Percentiles rank a stretch among this genome's conserved stretches.
Evolutionary conservation across 2,329 filamentous ascomycete genomes (phyloP).

Genomic region (Exophiala sp.): DNA sequence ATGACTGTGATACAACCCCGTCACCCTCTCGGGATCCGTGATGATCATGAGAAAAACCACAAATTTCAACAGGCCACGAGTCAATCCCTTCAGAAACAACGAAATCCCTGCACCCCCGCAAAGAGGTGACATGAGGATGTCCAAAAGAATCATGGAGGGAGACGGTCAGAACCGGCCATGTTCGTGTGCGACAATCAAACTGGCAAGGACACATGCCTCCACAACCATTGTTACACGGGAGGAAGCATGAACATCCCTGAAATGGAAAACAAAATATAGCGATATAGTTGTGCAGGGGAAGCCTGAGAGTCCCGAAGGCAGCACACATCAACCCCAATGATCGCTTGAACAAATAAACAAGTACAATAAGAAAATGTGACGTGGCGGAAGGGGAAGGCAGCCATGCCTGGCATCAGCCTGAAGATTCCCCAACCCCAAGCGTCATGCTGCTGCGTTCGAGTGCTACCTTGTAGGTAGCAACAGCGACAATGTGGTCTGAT

Average conservation of each 20-base stretch:
- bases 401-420: slow-evolving; percentile 23
- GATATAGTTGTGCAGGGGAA: slow-evolving; percentile 12
- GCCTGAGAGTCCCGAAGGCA: slow-evolving; percentile 7
- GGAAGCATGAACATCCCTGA: not conserved
- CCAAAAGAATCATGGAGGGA: slow-evolving; percentile 7
- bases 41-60: slow-evolving; percentile 3
- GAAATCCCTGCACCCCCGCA: not conserved
- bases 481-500: slow-evolving; percentile 22
- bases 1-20: slow-evolving; percentile 3
- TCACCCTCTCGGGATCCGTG: not conserved
- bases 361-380: slow-evolving; percentile 13
- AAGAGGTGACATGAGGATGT: not conserved
- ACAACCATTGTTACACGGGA: not conserved
- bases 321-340: slow-evolving; percentile 20
- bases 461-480: slow-evolving; percentile 11
- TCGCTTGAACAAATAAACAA: slow-evolving; percentile 13
- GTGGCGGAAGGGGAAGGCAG: slow-evolving; percentile 22
- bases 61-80: slow-evolving; percentile 19
- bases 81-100: slow-evolving; percentile 13
- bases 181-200: slow-evolving; percentile 2
- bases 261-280: slow-evolving; percentile 16
- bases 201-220: not conserved
- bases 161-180: slow-evolving; percentile 25
- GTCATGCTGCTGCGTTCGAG: slow-evolving; percentile 22
- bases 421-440: slow-evolving; percentile 24